phyloP scores from a whole-genome alignment of 2,329 filamentous ascomycete species.

The Fusarium sp. region DNA sequence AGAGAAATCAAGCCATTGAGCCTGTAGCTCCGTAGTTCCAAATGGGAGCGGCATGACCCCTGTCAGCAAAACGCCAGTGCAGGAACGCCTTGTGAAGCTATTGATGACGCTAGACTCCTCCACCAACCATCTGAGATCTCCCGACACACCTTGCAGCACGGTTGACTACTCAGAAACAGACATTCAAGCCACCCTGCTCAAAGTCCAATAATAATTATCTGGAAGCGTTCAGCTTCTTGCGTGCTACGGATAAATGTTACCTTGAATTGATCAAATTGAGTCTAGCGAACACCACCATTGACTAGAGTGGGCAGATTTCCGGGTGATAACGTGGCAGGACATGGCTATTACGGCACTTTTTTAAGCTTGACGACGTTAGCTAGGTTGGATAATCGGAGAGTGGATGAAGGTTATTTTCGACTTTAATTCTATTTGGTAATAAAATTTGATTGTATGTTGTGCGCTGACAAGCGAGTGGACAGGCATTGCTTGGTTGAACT shows the following conservation, averaged over 20 bases:
- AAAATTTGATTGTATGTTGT: background rate
- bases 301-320: background rate
- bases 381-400: background rate
- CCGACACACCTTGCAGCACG: background rate
- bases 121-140: background rate
- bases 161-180: background rate
- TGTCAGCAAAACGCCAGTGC: background rate
- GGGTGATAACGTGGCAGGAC: background rate
- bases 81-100: background rate
- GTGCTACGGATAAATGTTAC: rapidly evolving
- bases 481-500: background rate
- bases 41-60: background rate
- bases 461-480: no score
- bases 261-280: rapidly evolving
- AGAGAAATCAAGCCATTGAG: background rate
- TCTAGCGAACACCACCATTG: background rate
- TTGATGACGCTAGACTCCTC: background rate
- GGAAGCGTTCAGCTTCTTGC: rapidly evolving
- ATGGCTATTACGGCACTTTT: background rate
- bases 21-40: background rate
- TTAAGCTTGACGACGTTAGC: background rate
- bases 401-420: background rate
- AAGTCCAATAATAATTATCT: background rate
- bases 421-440: background rate
- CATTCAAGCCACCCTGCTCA: background rate